Conservation (phyloP, 306 rosid species). For the Prunus mira region DNA sequence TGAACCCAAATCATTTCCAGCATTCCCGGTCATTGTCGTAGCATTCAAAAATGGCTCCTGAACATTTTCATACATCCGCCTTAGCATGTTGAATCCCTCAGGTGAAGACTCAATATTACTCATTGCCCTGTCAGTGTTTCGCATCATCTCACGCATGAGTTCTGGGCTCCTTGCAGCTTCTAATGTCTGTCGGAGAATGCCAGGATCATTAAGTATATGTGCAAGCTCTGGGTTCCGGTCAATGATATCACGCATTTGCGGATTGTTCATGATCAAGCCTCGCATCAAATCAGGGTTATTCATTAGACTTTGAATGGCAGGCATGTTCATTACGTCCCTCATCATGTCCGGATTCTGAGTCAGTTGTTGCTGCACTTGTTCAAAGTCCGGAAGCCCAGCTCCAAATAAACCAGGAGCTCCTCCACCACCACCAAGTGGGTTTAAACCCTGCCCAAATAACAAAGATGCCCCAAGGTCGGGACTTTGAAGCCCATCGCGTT, state of each 20-base stretch:
- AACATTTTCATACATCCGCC: slow-evolving; percentile 70
- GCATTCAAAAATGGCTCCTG: slow-evolving; percentile 70
- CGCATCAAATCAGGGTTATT: slow-evolving; percentile 62
- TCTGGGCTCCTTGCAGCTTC: slow-evolving; percentile 73
- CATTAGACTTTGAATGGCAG: slow-evolving; percentile 63
- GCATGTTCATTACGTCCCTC: slow-evolving; percentile 67
- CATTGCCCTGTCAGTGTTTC: slow-evolving; percentile 71
- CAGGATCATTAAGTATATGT: slow-evolving; percentile 60
- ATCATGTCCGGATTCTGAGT: slow-evolving; percentile 62
- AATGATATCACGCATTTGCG: slow-evolving; percentile 60
- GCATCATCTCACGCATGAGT: slow-evolving; percentile 75
- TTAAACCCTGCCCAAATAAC: slow-evolving; percentile 53
- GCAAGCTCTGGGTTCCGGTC: slow-evolving; percentile 66
- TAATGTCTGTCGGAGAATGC: slow-evolving; percentile 56
- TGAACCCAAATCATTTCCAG: slow-evolving; percentile 42
- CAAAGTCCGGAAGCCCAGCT: slow-evolving; percentile 50
- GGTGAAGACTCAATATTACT: slow-evolving; percentile 69
- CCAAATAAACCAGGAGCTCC: slow-evolving; percentile 35
- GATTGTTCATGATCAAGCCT: slow-evolving; percentile 56
- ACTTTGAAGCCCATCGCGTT: slow-evolving; percentile 37
- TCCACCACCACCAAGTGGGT: slow-evolving; percentile 32
- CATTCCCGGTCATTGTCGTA: slow-evolving; percentile 50
- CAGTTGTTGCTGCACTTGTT: slow-evolving; percentile 62
- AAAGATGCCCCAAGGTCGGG: slow-evolving; percentile 39
- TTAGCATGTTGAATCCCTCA: slow-evolving; percentile 69